phyloP scores from a whole-genome alignment of 1,139 yeast genomes.

The Saccharomyces uvarum region DNA sequence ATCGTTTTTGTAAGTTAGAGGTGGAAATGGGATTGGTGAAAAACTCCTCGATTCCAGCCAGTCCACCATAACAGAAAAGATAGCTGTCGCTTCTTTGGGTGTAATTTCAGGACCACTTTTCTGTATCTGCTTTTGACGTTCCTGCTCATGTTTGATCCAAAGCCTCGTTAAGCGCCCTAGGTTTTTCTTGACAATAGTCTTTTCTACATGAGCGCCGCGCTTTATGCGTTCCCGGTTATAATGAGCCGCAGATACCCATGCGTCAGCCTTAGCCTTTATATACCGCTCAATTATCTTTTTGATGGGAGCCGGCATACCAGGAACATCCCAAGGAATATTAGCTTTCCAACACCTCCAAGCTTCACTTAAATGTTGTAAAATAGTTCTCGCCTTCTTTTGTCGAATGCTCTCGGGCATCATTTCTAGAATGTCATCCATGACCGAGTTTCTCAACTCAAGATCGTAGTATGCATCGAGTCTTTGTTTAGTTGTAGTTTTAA shows the following conservation, averaged over 20 bases:
- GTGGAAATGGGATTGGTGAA: slow-evolving; percentile 90
- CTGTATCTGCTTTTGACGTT: slow-evolving; percentile 70
- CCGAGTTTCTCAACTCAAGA: slow-evolving; percentile 85
- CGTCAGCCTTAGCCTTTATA: slow-evolving; percentile 91
- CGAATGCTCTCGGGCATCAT: slow-evolving; percentile 95
- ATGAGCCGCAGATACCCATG: slow-evolving; percentile 93
- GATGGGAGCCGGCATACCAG: slow-evolving; percentile 89
- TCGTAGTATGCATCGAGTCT: slow-evolving; percentile 93
- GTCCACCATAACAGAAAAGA: slow-evolving; percentile 79
- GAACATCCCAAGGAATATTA: slow-evolving; percentile 95
- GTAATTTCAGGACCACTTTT: slow-evolving; percentile 82
- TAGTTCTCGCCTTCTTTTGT: slow-evolving; percentile 78
- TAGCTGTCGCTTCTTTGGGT: slow-evolving; percentile 81
- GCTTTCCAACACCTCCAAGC: slow-evolving; percentile 99
- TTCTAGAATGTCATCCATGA: slow-evolving; percentile 89
- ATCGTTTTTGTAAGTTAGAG: slow-evolving; percentile 84
- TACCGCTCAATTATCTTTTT: slow-evolving; percentile 81
- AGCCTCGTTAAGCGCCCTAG: slow-evolving; percentile 83
- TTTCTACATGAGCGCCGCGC: slow-evolving; percentile 85
- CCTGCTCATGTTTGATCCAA: slow-evolving; percentile 91
- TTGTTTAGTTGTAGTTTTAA: slow-evolving; percentile 91
- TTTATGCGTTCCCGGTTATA: slow-evolving; percentile 82
- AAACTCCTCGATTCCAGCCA: slow-evolving; percentile 89
- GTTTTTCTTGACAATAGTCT: slow-evolving; percentile 88
- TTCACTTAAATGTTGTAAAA: slow-evolving; percentile 88